Evolutionary conservation across 768 basidiomycete genomes (phyloP).

Genomic region (Coprinopsis cinerea): DNA sequence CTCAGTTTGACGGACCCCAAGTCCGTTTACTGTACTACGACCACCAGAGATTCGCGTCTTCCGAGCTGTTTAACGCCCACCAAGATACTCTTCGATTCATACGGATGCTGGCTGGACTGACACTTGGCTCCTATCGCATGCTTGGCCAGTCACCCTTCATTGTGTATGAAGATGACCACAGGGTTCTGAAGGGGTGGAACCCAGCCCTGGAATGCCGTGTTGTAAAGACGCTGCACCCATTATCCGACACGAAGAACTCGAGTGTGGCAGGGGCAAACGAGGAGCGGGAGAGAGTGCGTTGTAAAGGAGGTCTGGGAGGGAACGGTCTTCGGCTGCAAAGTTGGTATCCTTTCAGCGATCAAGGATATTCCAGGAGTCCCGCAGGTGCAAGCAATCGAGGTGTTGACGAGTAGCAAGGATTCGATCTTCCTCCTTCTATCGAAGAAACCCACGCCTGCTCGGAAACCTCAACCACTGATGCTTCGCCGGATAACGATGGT

Average conservation of each 20-base stretch:
- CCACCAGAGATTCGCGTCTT: background rate
- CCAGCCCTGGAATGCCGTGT: too few relatives aligned
- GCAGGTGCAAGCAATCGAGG: background rate
- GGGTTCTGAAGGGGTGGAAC: too few relatives aligned
- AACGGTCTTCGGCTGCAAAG: background rate
- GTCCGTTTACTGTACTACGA: background rate
- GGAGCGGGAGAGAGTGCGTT: background rate
- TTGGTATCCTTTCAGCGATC: background rate
- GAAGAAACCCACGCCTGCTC: background rate
- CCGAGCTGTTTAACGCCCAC: background rate
- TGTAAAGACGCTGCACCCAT: too few relatives aligned
- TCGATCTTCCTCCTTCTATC: background rate
- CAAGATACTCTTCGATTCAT: background rate
- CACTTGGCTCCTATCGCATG: background rate
- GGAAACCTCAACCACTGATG: background rate
- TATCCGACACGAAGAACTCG: background rate
- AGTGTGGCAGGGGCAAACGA: background rate
- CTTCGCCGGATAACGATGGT: background rate
- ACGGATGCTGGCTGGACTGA: background rate
- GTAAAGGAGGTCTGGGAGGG: background rate
- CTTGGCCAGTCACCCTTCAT: background rate
- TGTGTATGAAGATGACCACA: too few relatives aligned
- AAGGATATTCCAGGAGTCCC: background rate
- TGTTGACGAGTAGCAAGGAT: background rate
- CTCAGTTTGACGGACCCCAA: background rate